phyloP scores from a whole-genome alignment of 106 monocot species.

The Dendrobium catenatum region DNA sequence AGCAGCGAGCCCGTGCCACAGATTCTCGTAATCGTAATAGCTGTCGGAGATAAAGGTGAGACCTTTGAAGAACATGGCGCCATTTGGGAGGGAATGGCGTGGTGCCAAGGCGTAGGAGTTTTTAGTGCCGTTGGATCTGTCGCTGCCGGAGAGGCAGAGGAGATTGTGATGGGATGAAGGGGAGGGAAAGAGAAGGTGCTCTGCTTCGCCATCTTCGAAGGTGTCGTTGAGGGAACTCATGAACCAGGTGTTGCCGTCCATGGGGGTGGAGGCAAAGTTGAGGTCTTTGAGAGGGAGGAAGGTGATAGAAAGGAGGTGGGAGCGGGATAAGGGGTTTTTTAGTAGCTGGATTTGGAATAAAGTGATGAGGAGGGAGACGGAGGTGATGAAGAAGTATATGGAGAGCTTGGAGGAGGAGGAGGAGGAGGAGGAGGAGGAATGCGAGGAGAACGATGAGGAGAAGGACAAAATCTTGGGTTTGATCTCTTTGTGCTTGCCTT shows the following conservation, averaged over 20 bases:
- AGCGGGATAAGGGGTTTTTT: too few species aligned
- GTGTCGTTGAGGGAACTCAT: constrained; percentile 70
- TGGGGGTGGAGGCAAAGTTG: constrained; percentile 16
- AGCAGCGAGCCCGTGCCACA: constrained; percentile 62
- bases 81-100: constrained; percentile 37
- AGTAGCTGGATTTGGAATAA: neutral
- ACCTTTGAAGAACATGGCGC: constrained; percentile 36
- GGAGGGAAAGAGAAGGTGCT: constrained; percentile 66
- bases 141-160: constrained; percentile 44
- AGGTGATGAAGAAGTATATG: neutral
- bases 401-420: neutral
- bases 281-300: constrained; percentile 18
- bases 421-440: neutral
- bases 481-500: neutral
- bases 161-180: constrained; percentile 26
- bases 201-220: constrained; percentile 17
- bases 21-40: constrained; percentile 49
- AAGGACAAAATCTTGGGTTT: neutral
- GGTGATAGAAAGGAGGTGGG: too few species aligned
- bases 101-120: constrained; percentile 62
- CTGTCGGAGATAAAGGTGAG: constrained; percentile 68
- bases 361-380: neutral
- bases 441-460: neutral
- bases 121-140: constrained; percentile 38
- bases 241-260: constrained; percentile 59